phyloP scores from a whole-genome alignment of 2,329 filamentous ascomycete genomes.

The Huntiella moniliformis region DNA sequence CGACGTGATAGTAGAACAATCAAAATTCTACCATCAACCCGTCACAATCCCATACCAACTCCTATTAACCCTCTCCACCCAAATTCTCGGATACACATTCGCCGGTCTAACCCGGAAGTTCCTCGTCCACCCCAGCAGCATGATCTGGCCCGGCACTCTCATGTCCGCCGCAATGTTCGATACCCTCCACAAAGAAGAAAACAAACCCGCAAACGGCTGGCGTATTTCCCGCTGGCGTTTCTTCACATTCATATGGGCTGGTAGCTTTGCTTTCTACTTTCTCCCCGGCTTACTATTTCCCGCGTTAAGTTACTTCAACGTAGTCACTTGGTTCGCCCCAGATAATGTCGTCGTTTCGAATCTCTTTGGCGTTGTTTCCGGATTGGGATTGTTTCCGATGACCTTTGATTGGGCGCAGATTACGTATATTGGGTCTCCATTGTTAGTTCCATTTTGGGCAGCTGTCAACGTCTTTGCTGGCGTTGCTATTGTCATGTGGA shows the following conservation, averaged over 20 bases:
- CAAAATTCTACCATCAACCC: constrained; percentile 72
- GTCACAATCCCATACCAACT: constrained; percentile 61
- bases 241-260: constrained; percentile 55
- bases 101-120: constrained; percentile 66
- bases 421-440: constrained; percentile 67
- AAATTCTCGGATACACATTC: constrained; percentile 73
- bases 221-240: constrained; percentile 66
- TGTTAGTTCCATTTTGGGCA: constrained; percentile 73
- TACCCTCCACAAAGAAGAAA: constrained; percentile 68
- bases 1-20: constrained; percentile 79
- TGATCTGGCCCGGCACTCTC: constrained; percentile 81
- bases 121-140: constrained; percentile 65
- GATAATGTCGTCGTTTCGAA: constrained; percentile 75
- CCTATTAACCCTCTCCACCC: constrained; percentile 66
- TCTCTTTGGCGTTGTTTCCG: constrained; percentile 70
- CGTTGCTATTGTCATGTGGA: constrained; percentile 68
- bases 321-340: constrained; percentile 74
- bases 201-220: constrained; percentile 68
- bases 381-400: constrained; percentile 63
- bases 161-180: constrained; percentile 83
- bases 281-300: constrained; percentile 67
- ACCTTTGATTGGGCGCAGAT: constrained; percentile 90
- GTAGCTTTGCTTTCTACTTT: constrained; percentile 67
- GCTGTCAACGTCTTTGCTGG: constrained; percentile 70
- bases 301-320: constrained; percentile 73